These are phyloP conservation scores for Clarkia xantiana DNA, from an alignment of 345 rosid species.

Conservation along the genomic window DNA sequence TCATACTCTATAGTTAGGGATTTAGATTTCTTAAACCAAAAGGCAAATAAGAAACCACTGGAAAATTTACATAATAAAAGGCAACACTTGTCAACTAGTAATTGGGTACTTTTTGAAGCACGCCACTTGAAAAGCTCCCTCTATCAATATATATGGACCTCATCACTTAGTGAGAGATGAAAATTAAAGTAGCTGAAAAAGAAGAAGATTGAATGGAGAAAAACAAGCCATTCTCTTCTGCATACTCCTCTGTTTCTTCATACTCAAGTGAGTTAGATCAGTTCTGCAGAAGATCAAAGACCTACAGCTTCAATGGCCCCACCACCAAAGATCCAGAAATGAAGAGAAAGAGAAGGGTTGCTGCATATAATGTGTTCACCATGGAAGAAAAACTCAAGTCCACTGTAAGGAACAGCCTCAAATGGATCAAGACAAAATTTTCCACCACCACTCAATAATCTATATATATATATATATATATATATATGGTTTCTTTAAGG, in stretches of 20 bases:
- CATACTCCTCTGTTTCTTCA: slow-evolving; percentile 22
- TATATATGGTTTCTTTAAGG: no score
- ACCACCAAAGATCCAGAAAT: slow-evolving; percentile 59
- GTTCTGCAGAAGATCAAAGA: slow-evolving; percentile 26
- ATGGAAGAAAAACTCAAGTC: slow-evolving; percentile 66
- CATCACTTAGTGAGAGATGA: no score
- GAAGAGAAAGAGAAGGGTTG: slow-evolving; percentile 80
- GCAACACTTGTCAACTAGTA: not conserved
- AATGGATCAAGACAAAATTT: slow-evolving; percentile 88
- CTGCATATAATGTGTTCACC: slow-evolving; percentile 59
- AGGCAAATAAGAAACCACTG: no score
- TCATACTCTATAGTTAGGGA: no score
- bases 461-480: slow-evolving; percentile 9
- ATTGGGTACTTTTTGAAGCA: not conserved
- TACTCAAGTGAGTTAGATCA: slow-evolving; percentile 43
- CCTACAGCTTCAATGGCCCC: slow-evolving; percentile 73
- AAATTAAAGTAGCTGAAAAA: no score
- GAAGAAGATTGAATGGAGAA: slow-evolving; percentile 41
- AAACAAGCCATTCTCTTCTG: slow-evolving; percentile 63
- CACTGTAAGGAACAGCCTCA: slow-evolving; percentile 62
- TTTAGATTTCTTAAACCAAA: no score
- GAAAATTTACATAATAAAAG: not conserved
- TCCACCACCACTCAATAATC: slow-evolving; percentile 26
- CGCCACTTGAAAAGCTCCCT: no score
- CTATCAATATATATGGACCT: no score